A percentile compares a stretch with the other conserved stretches of the same genome.
These are phyloP conservation scores for Daedalea quercina DNA, from an alignment of 768 basidiomycete genomes.

Conservation along the genomic window DNA sequence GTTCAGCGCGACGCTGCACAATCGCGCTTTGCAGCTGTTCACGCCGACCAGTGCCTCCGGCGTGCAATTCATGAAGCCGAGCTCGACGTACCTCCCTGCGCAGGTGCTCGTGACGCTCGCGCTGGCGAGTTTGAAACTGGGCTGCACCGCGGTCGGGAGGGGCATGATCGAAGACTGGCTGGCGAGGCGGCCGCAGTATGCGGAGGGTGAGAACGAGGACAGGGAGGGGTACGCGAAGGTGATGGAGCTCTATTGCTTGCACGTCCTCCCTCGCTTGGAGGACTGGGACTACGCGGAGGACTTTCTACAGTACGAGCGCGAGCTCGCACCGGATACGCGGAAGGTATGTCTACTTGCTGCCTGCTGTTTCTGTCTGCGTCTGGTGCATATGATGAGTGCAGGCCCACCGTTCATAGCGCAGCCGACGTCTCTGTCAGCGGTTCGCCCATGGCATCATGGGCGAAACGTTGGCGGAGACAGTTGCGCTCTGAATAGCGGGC, in stretches of 20 bases:
- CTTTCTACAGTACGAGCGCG: slow-evolving; percentile 67
- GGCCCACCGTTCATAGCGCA: not conserved
- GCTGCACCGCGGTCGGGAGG: slow-evolving; percentile 53
- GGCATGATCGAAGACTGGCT: slow-evolving; percentile 78
- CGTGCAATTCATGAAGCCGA: slow-evolving; percentile 25
- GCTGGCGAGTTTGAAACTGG: slow-evolving; percentile 62
- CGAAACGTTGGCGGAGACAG: slow-evolving; percentile 18
- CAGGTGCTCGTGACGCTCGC: slow-evolving; percentile 66
- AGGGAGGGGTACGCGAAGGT: slow-evolving; percentile 60
- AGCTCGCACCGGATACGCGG: slow-evolving; percentile 43
- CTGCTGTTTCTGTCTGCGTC: not conserved
- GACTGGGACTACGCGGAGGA: slow-evolving; percentile 80
- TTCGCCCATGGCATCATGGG: slow-evolving; percentile 13
- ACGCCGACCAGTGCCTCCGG: slow-evolving; percentile 38
- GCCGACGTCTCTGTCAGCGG: slow-evolving; percentile 5
- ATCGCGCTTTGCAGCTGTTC: slow-evolving; percentile 63
- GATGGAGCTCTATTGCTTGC: slow-evolving; percentile 69
- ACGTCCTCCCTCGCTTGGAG: slow-evolving; percentile 62
- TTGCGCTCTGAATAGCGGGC: slow-evolving; percentile 33
- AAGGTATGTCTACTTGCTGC: slow-evolving; percentile 35
- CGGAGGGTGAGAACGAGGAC: slow-evolving; percentile 16
- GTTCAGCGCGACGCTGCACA: slow-evolving; percentile 48
- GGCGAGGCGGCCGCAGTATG: slow-evolving; percentile 39
- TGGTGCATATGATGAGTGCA: slow-evolving; percentile 11
- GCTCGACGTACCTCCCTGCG: slow-evolving; percentile 56